Conservation (phyloP, 192 early-diverging fungal genomes). For the Obelidium mucronatum region DNA sequence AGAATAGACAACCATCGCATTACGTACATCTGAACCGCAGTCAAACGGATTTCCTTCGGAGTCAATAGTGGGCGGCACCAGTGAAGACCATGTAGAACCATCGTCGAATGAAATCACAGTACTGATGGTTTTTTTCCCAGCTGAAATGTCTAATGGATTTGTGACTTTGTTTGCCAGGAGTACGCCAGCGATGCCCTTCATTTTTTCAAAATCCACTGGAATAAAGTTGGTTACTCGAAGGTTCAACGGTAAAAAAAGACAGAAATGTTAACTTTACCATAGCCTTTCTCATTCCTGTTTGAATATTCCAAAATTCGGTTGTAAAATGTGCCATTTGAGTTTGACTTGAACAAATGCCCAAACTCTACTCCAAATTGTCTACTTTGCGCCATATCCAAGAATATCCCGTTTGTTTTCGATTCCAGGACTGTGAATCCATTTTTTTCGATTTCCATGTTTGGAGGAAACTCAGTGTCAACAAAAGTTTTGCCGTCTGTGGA, state of each 20-base stretch:
- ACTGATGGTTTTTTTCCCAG: slow-evolving; percentile 68
- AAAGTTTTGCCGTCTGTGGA: slow-evolving; percentile 80
- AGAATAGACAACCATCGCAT: neutral
- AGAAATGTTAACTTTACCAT: slow-evolving; percentile 25
- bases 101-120: slow-evolving; percentile 91
- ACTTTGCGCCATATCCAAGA: slow-evolving; percentile 50
- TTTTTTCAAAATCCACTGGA: slow-evolving; percentile 89
- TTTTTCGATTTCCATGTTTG: slow-evolving; percentile 72
- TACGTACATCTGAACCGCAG: slow-evolving; percentile 18
- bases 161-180: slow-evolving; percentile 87
- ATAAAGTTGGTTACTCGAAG: neutral
- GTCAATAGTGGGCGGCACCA: slow-evolving; percentile 63
- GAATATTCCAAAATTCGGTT: slow-evolving; percentile 78
- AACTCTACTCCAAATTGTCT: slow-evolving; percentile 61
- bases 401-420: slow-evolving; percentile 67
- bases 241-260: neutral
- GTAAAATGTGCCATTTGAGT: slow-evolving; percentile 84
- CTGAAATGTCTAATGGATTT: slow-evolving; percentile 72
- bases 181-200: slow-evolving; percentile 86
- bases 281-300: slow-evolving; percentile 73
- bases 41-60: slow-evolving; percentile 23
- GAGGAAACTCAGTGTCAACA: slow-evolving; percentile 83
- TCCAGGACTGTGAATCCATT: slow-evolving; percentile 84
- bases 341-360: slow-evolving; percentile 91
- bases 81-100: slow-evolving; percentile 74